Evolutionary conservation across 805 yeast species (phyloP), one percentile per base, ranked within the genome.

Genomic region (Saccharomycopsis fodiens): DNA sequence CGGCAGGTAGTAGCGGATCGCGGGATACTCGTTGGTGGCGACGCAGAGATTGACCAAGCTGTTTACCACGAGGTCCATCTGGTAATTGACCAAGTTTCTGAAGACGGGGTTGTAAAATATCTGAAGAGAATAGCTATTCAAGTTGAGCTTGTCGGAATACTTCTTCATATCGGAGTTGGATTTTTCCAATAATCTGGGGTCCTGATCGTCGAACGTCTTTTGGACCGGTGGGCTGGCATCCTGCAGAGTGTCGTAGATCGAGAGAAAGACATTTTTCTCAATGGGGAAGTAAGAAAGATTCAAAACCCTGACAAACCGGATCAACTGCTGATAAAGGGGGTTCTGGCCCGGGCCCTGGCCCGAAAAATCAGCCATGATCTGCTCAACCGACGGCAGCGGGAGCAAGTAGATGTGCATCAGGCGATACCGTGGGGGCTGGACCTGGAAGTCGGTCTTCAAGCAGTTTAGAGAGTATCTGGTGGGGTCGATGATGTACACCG

Each of bases 11-110:
- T 77, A 85, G 54, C 98, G 70, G 17, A 93, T 76, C 37, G 83
- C 74, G 2, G 98, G 98, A 55, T 83, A 85, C 57, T 89, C 97
- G 12, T 94, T 94, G 1, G 93, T 78, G 7, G 83, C 58, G 5
- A 84, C 75, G 68, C 95, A 85, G 20, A 86, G 55, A 53, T 81
- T 77, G 25, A 87, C 77, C 53, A 93, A 67, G 19, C 86, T 61
- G 34, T 74, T 66, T 1, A 91, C 86, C 0, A 84, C 76, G 42
- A 62, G 63, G 16, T 70, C 65, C 13, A 86, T 68, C 47, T 82
- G 82, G 27, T 67, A 69, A 17, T 73, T 68, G 30, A 84, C 81
- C 39, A 82, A 64, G 46, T 78, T 82, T 31, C 65, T 59, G 55
- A 93, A 86, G 43, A 72, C 68, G 23, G 67, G 67, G 57, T 79